Evolutionary conservation across 2,329 filamentous ascomycete genomes (phyloP).

Genomic region (Epichloe uncinata): DNA sequence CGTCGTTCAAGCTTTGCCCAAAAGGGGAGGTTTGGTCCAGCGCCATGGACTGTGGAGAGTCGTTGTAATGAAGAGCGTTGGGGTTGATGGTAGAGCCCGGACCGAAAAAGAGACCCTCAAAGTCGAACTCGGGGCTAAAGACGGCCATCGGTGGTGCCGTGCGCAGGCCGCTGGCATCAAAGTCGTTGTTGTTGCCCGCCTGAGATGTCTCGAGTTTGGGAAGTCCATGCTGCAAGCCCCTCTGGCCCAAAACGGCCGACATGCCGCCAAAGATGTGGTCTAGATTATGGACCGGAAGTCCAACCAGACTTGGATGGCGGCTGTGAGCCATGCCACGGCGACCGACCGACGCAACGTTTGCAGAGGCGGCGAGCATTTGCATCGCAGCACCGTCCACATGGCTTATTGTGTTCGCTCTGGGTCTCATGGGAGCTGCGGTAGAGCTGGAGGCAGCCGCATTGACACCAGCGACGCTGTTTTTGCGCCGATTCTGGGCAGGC

Average conservation of each 20-base stretch:
- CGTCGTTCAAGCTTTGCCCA: constrained; percentile 41
- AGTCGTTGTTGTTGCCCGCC: constrained; percentile 49
- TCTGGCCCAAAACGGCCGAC: constrained; percentile 53
- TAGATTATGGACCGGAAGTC: constrained; percentile 44
- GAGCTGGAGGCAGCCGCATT: constrained; percentile 30
- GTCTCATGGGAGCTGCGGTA: constrained; percentile 53
- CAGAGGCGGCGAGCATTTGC: constrained; percentile 50
- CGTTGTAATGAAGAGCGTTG: constrained; percentile 69
- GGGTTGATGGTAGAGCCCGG: constrained; percentile 55
- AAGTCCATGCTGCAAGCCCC: constrained; percentile 53
- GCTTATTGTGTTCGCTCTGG: constrained; percentile 90
- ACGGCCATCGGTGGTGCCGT: constrained; percentile 60
- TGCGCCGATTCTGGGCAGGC: constrained; percentile 59
- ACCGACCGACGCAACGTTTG: constrained; percentile 36
- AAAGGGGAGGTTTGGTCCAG: constrained; percentile 51
- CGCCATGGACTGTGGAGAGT: constrained; percentile 55
- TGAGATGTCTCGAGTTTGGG: constrained; percentile 73
- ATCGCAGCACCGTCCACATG: constrained; percentile 72
- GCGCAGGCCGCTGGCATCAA: constrained; percentile 48
- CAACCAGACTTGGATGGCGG: constrained; percentile 63
- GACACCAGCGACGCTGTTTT: constrained; percentile 70
- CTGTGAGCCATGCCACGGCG: constrained; percentile 41
- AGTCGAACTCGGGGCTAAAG: constrained; percentile 42
- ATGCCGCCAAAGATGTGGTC: constrained; percentile 60
- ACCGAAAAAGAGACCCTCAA: constrained; percentile 49